Base-by-base conservation (phyloP, 768 basidiomycete genomes). In the Tylopilus balloui region DNA sequence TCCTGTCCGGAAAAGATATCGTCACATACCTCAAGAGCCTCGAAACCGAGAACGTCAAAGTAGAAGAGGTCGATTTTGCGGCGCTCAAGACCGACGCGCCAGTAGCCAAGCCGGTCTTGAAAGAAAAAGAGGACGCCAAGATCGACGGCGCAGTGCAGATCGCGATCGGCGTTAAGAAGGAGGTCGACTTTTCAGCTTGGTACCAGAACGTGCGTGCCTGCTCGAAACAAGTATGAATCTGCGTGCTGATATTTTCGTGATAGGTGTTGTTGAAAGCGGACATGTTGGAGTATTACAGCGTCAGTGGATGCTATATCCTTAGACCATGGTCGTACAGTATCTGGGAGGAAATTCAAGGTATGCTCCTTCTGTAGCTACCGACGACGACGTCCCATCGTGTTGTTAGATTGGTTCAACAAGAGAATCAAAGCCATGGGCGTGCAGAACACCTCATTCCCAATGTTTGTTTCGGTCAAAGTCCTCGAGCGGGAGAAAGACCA, bases 221-320 rank as follows among this genome's bases (percentile, higher is more conserved):
- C 24, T 8, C 24, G 8, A 25, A 25, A 4, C 4, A 25, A 8
- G 8, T 8, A 25, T 25, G 24, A 8, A 25, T 25, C 24, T 4
- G 8, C 24, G 24, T 25, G 4, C 24, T 25, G 24, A 25, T 25
- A 52, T 28, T 38, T 13, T 40, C 66, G 60, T 63, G 19, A 17
- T 49, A 95, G 92, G 93, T 96, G n/a, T 75, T 99, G 53, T 74
- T 97, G 70, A 97, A 97, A 75, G 88, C 93, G 5, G 94, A 99
- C 56, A 99, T 99, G 96, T 71, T 99, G 45, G 96, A 99, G 61
- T 99, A 98, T 71, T 98, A 99, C 74, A 94, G 83, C 68, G 92
- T 99, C 67, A 93, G 91, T 53, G 96, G 96, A 14, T 99, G 96
- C 65, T 99, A 99, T 71, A 96, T 98, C 67, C 84, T 99, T 50